Base-by-base conservation (phyloP, 352 stramenopile species). In the Phytophthora sp. region DNA sequence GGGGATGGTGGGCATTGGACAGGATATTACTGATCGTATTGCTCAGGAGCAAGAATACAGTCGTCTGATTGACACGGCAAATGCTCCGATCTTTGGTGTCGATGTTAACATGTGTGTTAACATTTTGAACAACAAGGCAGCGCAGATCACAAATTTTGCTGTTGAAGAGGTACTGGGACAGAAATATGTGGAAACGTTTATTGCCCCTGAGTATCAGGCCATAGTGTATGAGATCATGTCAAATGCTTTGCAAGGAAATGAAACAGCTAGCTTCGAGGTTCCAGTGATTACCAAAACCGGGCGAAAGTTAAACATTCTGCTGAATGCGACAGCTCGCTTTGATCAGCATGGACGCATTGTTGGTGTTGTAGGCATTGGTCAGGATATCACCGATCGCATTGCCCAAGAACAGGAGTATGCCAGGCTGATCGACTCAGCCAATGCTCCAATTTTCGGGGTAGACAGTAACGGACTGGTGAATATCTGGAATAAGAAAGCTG, bases 361-460 rank as follows among this genome's bases (percentile, higher is more conserved):
- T 41, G 83, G 84, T 12, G 74, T 93, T 10, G 84, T 91, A 0
- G 78, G 82, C 18, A 92, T 92, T 18, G 83, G 83, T 11, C 81
- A 91, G 21, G 84, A 91, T 66, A 89, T 92, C 37, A 92, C 84
- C 10, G 76, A 88, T 30, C 79, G 84, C 6, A 81, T 84, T 52
- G 74, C 72, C 4, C 75, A 84, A 53, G 77, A 86, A 39, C 70
- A 84, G 45, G 78, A 86, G 42, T 88, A 88, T 45, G 66, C 66
- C 5, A 52, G 77, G 17, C 66, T 93, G 8, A 88, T 93, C 46
- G 84, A 93, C 44, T 87, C 70, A 15, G 82, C 84, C 0, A 96
- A 97, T 37, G 83, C 87, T 7, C 86, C 88, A 15, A 96, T 96
- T 52, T 95, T 97, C 50, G 89, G 88, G 20, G 84, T 96, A n/a